These are phyloP conservation scores for Rhododendron ovatum DNA, from an alignment of 148 eudicot species.

Conservation along the genomic window DNA sequence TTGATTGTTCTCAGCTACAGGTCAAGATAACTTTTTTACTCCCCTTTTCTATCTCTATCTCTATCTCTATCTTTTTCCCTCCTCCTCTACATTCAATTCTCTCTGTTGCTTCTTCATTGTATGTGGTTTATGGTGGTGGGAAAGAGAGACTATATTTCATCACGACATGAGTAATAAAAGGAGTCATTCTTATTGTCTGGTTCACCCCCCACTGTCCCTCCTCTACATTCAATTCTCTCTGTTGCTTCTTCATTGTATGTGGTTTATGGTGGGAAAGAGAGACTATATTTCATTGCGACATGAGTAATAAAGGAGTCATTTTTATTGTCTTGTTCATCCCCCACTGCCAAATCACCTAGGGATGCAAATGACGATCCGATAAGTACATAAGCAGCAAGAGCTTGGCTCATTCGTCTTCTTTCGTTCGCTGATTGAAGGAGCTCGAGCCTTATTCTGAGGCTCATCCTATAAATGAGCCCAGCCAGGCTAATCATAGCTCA, in stretches of 20 bases:
- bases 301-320: not conserved
- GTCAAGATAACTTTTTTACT: slow-evolving; percentile 26
- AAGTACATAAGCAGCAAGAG: not conserved
- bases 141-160: not conserved
- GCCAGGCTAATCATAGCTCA: not conserved
- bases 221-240: not conserved
- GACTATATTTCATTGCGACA: not conserved
- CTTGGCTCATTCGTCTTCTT: not conserved
- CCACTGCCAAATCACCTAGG: not conserved
- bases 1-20: slow-evolving; percentile 94
- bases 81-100: not conserved
- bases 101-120: not conserved
- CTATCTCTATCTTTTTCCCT: not conserved
- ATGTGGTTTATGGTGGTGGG: not conserved
- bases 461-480: not conserved
- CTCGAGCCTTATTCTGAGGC: not conserved
- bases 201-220: not conserved
- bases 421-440: not conserved
- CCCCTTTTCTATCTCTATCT: not conserved
- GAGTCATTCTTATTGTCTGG: not conserved
- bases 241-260: not conserved
- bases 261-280: not conserved
- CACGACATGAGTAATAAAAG: not conserved
- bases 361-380: not conserved
- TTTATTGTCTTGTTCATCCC: not conserved